These are phyloP conservation scores for Fusarium sp. DNA, from an alignment of 2,329 filamentous ascomycete genomes.

Conservation along the genomic window DNA sequence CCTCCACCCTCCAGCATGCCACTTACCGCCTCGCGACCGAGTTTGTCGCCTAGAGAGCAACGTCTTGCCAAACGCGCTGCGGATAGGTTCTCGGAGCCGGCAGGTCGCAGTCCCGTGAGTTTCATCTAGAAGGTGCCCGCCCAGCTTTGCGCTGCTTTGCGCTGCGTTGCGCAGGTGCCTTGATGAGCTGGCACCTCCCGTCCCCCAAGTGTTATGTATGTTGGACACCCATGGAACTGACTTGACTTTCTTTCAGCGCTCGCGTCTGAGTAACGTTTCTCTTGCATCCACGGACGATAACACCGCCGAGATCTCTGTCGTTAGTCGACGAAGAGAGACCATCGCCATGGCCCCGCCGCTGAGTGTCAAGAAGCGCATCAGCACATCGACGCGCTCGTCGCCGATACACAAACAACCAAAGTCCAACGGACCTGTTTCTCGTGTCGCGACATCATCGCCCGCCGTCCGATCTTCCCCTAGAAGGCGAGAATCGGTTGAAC, in stretches of 20 bases:
- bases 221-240: neutral
- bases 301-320: neutral
- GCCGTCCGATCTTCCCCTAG: neutral
- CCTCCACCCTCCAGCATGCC: slow-evolving; percentile 20
- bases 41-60: slow-evolving; percentile 27
- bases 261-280: slow-evolving; percentile 24
- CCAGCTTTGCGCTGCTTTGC: neutral
- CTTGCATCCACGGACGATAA: slow-evolving; percentile 7
- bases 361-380: neutral
- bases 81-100: slow-evolving; percentile 11
- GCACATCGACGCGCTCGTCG: neutral
- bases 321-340: slow-evolving; percentile 6
- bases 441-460: neutral
- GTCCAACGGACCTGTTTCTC: neutral
- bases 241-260: slow-evolving; percentile 10
- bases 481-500: neutral
- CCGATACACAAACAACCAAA: neutral
- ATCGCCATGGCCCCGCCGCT: slow-evolving; percentile 8
- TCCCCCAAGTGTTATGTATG: neutral
- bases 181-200: neutral
- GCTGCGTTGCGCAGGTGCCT: neutral
- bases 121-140: neutral
- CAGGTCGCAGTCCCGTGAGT: slow-evolving; percentile 32
- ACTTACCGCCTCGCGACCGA: slow-evolving; percentile 11
- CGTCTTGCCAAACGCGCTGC: slow-evolving; percentile 20